Evolutionary conservation across 225 moss, liverwort and hornwort species (phyloP).

Genomic region (Climacium dendroides): DNA sequence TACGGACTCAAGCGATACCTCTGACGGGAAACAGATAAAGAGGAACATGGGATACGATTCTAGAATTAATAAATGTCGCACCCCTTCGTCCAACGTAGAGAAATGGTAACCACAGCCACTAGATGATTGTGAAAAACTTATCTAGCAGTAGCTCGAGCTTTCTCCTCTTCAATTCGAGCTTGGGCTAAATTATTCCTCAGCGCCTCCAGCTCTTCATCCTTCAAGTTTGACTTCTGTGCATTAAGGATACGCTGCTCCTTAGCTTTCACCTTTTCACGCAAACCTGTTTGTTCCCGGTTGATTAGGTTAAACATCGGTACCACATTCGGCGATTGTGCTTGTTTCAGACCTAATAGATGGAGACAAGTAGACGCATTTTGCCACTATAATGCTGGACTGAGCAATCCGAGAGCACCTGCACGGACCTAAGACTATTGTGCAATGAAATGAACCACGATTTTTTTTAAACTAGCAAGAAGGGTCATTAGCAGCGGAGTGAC

Average conservation of each 20-base stretch:
- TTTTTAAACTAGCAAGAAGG: background rate
- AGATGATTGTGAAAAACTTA: slow-evolving; percentile 2
- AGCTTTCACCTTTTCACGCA: slow-evolving; percentile 30
- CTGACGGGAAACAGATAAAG: background rate
- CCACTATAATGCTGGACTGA: background rate
- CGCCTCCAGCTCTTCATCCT: slow-evolving; percentile 29
- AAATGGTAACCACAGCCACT: background rate
- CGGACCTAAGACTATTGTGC: background rate
- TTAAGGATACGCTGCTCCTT: slow-evolving; percentile 20
- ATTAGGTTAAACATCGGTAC: background rate
- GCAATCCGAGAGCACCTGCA: background rate
- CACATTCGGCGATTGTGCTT: background rate
- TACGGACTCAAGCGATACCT: background rate
- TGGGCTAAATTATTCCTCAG: slow-evolving; percentile 20
- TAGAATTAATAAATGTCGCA: background rate
- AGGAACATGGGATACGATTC: background rate
- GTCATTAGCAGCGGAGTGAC: background rate
- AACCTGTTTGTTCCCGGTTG: background rate
- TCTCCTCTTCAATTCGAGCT: slow-evolving; percentile 29
- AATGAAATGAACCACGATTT: background rate
- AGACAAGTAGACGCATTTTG: background rate
- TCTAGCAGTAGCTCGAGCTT: slow-evolving; percentile 32
- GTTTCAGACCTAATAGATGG: background rate
- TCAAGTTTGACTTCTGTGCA: slow-evolving; percentile 28
- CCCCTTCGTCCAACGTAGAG: background rate